These are phyloP conservation scores for Ulvella scutata DNA, from an alignment of 139 green algal genomes.

Conservation along the genomic window DNA sequence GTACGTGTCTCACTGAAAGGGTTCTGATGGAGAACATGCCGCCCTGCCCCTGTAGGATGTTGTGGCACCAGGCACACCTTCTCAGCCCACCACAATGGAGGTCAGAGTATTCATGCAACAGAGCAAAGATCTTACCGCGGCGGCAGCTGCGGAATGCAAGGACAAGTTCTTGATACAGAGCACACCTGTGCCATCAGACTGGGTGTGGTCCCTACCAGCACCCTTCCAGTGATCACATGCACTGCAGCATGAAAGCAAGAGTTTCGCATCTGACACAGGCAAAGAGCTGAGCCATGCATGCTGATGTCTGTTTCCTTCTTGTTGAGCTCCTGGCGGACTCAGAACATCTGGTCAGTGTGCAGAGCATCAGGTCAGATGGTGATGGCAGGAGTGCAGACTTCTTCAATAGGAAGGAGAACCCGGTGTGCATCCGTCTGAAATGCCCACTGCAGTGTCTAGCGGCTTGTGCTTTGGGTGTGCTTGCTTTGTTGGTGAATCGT, in stretches of 20 bases:
- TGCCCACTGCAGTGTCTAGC: not conserved
- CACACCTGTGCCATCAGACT: not conserved
- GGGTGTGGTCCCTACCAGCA: not conserved
- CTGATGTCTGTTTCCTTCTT: too few relatives aligned
- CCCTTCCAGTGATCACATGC: too few relatives aligned
- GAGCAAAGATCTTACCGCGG: not conserved
- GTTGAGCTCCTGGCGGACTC: too few relatives aligned
- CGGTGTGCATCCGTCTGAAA: not conserved
- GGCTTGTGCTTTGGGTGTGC: too few relatives aligned
- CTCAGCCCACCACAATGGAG: not conserved
- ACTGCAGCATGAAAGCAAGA: too few relatives aligned
- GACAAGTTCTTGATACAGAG: constrained; percentile 5
- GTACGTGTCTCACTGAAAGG: too few relatives aligned
- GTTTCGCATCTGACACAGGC: too few relatives aligned
- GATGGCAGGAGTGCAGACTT: not conserved
- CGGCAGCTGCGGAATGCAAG: not conserved
- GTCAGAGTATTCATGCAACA: constrained; percentile 1
- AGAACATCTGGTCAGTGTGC: not conserved
- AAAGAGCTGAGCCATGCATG: too few relatives aligned
- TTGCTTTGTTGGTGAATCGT: too few relatives aligned
- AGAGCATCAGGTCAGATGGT: not conserved
- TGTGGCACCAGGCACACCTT: not conserved
- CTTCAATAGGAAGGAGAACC: constrained; percentile 4
- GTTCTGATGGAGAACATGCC: too few relatives aligned
- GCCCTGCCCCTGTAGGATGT: not conserved